Conservation (phyloP, 805 yeast genomes). For the Cyberlindnera euphorbiae region DNA sequence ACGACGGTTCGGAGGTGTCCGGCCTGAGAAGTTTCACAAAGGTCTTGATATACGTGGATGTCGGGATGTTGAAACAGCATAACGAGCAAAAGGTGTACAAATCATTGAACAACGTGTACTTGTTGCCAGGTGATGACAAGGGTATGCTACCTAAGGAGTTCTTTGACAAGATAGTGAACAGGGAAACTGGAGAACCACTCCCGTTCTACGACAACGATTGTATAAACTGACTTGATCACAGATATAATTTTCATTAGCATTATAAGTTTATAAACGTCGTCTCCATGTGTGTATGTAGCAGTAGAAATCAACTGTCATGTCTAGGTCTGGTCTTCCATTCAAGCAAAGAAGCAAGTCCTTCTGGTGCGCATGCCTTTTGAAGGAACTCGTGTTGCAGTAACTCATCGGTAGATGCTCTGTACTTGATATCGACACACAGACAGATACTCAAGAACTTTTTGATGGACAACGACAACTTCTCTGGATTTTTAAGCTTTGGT, state of each 20-base stretch:
- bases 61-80: constrained; percentile 37
- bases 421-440: constrained; percentile 88
- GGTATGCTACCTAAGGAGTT: constrained; percentile 46
- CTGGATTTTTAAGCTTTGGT: constrained; percentile 89
- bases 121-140: constrained; percentile 54
- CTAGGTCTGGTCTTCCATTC: too few relatives aligned
- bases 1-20: constrained; percentile 46
- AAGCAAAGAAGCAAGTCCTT: constrained; percentile 54
- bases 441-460: constrained; percentile 87
- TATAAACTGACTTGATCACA: too few relatives aligned
- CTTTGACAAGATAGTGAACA: constrained; percentile 37
- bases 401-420: constrained; percentile 88
- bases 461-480: constrained; percentile 69
- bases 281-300: too few relatives aligned
- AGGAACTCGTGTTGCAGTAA: constrained; percentile 73
- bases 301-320: too few relatives aligned
- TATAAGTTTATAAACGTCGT: too few relatives aligned
- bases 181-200: constrained; percentile 17
- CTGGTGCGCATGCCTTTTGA: constrained; percentile 54
- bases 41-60: constrained; percentile 61
- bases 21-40: constrained; percentile 63
- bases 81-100: constrained; percentile 47
- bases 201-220: too few relatives aligned
- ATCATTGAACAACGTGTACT: constrained; percentile 71
- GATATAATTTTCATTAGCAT: too few relatives aligned